phyloP scores from a whole-genome alignment of 2,329 filamentous ascomycete genomes.

The Arthroderma sp. region DNA sequence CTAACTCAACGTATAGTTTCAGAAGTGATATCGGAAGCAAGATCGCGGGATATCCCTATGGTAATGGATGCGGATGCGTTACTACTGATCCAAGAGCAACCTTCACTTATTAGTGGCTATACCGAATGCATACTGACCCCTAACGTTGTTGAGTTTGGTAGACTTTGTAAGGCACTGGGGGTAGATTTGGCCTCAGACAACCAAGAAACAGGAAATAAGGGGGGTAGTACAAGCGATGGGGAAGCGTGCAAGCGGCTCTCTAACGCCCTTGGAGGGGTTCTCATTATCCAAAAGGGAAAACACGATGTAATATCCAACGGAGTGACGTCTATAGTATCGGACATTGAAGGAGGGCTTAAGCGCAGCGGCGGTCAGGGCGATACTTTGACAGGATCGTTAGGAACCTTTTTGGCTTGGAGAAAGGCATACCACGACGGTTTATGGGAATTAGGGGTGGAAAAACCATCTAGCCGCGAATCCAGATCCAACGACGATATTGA shows the following conservation, averaged over 20 bases:
- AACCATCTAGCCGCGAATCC: slow-evolving; percentile 9
- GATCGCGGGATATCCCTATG: slow-evolving; percentile 57
- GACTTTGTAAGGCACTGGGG: slow-evolving; percentile 62
- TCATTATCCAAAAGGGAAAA: slow-evolving; percentile 76
- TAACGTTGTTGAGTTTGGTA: slow-evolving; percentile 83
- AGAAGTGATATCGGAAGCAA: slow-evolving; percentile 64
- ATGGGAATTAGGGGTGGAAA: slow-evolving; percentile 46
- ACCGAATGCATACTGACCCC: slow-evolving; percentile 77
- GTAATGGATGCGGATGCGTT: slow-evolving; percentile 89
- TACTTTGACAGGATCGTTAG: slow-evolving; percentile 79
- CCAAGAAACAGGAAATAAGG: slow-evolving; percentile 32
- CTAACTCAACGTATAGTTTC: slow-evolving; percentile 81
- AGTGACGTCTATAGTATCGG: slow-evolving; percentile 57
- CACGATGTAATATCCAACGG: slow-evolving; percentile 78
- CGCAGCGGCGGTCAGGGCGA: slow-evolving; percentile 90
- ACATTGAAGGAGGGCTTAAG: slow-evolving; percentile 72
- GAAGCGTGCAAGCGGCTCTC: slow-evolving; percentile 58
- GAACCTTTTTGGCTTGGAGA: slow-evolving; percentile 78
- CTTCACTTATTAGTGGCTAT: slow-evolving; percentile 68
- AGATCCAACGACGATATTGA: slow-evolving; percentile 29
- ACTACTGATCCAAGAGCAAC: slow-evolving; percentile 59
- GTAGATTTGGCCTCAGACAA: slow-evolving; percentile 40
- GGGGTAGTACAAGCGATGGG: slow-evolving; percentile 13
- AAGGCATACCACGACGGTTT: slow-evolving; percentile 72
- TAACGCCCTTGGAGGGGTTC: slow-evolving; percentile 69